A percentile compares a stretch with the other conserved stretches of the same genome.
These are phyloP conservation scores for Ambrosia artemisiifolia DNA, from an alignment of 129 eudicot genomes.

Conservation along the genomic window DNA sequence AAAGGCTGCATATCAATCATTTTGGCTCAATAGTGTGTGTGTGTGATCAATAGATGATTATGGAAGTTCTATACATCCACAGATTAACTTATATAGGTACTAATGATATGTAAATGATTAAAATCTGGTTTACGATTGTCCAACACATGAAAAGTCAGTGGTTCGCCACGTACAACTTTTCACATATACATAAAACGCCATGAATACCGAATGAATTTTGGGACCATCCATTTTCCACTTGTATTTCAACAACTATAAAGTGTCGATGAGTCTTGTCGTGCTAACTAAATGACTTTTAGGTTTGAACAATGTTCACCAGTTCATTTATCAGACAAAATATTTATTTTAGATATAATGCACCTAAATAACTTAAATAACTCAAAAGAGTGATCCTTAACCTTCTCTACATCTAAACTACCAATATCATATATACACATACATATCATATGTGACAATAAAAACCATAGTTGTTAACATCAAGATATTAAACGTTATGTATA, in stretches of 20 bases:
- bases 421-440: not conserved
- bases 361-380: too few species aligned
- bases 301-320: not conserved
- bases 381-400: not conserved
- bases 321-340: not conserved
- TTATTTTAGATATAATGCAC: not conserved
- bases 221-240: too few species aligned
- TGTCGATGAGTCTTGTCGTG: too few species aligned
- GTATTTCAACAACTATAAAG: too few species aligned
- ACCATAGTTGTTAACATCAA: not conserved
- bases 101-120: not conserved
- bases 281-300: not conserved
- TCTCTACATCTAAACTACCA: constrained; percentile 1
- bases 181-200: too few species aligned
- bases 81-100: not conserved
- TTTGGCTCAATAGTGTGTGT: not conserved
- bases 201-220: too few species aligned
- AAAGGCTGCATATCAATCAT: not conserved
- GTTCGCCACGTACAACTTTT: too few species aligned
- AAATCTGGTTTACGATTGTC: not conserved
- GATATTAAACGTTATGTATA: not conserved
- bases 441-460: not conserved
- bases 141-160: too few species aligned
- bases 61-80: not conserved
- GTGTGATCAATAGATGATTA: not conserved